Percentiles rank a stretch among this genome's conserved stretches.
These are phyloP conservation scores for Debaryomyces hansenii DNA, from an alignment of 805 yeast species.

Conservation along the genomic window DNA sequence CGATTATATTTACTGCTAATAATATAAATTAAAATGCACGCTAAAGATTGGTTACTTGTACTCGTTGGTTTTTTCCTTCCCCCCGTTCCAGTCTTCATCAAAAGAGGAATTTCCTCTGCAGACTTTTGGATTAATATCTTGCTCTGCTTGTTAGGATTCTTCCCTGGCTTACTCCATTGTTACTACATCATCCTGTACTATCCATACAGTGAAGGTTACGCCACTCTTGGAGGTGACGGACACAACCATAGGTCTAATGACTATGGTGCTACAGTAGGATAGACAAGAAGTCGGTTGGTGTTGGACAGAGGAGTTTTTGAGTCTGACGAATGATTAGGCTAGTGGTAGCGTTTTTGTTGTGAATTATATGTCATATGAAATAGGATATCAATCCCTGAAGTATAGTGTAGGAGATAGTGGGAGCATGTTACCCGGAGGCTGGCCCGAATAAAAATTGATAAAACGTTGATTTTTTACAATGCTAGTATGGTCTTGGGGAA, in stretches of 20 bases:
- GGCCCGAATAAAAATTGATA: not conserved
- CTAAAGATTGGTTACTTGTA: slow-evolving; percentile 63
- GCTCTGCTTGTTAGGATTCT: slow-evolving; percentile 65
- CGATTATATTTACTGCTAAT: too few species aligned
- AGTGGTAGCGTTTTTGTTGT: too few species aligned
- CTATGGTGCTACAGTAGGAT: slow-evolving; percentile 7
- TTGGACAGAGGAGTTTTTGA: too few species aligned
- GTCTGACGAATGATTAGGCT: too few species aligned
- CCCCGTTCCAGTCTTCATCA: slow-evolving; percentile 74
- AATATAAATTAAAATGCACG: slow-evolving; percentile 25
- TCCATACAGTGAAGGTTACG: slow-evolving; percentile 45
- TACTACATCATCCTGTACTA: slow-evolving; percentile 77
- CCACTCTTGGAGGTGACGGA: slow-evolving; percentile 30
- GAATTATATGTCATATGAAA: too few species aligned
- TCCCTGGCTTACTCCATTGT: slow-evolving; percentile 77
- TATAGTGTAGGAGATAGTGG: not conserved
- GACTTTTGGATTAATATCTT: slow-evolving; percentile 71
- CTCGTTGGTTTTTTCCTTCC: slow-evolving; percentile 71
- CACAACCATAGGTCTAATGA: slow-evolving; percentile 21
- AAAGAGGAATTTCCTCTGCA: slow-evolving; percentile 70
- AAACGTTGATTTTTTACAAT: not conserved
- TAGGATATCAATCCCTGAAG: too few species aligned
- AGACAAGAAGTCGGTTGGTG: too few species aligned
- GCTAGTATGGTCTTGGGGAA: not conserved
- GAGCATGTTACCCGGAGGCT: slow-evolving; percentile 3